These are phyloP conservation scores for Tolypocladium guangdongense DNA, from an alignment of 2,329 filamentous ascomycete genomes.

Conservation along the genomic window DNA sequence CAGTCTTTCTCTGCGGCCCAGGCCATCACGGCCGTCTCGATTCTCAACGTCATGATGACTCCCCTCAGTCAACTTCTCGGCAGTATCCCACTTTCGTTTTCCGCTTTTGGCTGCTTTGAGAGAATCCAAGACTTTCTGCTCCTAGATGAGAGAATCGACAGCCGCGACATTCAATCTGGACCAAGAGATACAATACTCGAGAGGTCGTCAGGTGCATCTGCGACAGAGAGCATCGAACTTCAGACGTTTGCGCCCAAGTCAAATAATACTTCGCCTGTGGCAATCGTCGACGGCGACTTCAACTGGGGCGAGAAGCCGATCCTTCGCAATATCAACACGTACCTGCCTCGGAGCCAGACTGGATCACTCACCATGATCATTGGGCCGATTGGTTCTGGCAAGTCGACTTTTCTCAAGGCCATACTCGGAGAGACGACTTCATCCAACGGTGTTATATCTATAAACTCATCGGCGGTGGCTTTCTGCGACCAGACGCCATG, in stretches of 20 bases:
- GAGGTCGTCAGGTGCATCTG: too few relatives aligned
- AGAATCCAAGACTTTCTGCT: slow-evolving; percentile 19
- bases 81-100: slow-evolving; percentile 14
- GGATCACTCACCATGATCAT: slow-evolving; percentile 18
- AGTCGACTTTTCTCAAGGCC: slow-evolving; percentile 19
- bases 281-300: slow-evolving; percentile 14
- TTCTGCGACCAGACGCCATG: slow-evolving; percentile 21
- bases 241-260: background rate
- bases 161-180: slow-evolving; percentile 8
- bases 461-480: slow-evolving; percentile 14
- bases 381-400: slow-evolving; percentile 20
- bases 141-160: slow-evolving; percentile 13
- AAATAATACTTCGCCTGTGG: slow-evolving; percentile 4
- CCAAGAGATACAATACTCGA: background rate
- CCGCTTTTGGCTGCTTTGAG: slow-evolving; percentile 18
- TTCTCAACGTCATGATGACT: slow-evolving; percentile 16
- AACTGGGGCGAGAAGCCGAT: slow-evolving; percentile 15
- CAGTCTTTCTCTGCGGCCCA: slow-evolving; percentile 17
- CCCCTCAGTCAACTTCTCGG: slow-evolving; percentile 14
- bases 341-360: slow-evolving; percentile 7
- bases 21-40: slow-evolving; percentile 19
- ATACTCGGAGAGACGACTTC: slow-evolving; percentile 16
- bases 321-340: slow-evolving; percentile 12
- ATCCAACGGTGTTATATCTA: slow-evolving; percentile 10
- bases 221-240: slow-evolving; percentile 6